Evolutionary conservation across 352 stramenopile genomes (phyloP), one percentile per base, ranked within the genome.

Genomic region (Pythium grandisporangium): DNA sequence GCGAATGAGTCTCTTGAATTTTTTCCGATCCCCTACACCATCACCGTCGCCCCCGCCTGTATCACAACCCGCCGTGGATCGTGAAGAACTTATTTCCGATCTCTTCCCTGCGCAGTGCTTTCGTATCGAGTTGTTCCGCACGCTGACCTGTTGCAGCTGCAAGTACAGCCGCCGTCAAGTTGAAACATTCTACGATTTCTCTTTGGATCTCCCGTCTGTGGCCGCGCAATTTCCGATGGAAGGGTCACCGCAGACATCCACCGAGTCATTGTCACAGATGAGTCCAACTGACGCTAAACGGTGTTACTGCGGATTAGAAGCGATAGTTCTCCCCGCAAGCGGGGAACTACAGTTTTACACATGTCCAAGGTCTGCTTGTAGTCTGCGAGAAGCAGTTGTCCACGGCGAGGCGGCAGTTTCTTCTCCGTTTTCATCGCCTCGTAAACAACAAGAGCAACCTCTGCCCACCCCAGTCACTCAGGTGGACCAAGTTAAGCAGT

Each of bases 111-210:
- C 79, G 4, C 71, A 90, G 22, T 87, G 63, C 42, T 92, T 94
- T 53, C 76, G 76, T 21, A 69, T 74, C 2, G 72, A 90, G 27
- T 58, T 94, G 14, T 74, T 73, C 20, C 73, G 73, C 22, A 89
- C 76, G 0, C 65, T 94, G 23, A 87, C 78, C 4, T 94, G 81
- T 53, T 60, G 51, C 14, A 79, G 61, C 21, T 94, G 81, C 54
- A 59, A 61, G 11, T 92, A 91, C 63, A 88, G 61, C 21, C 72
- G 81, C 20, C 81, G 80, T 39, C 63, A 88, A 42, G 53, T 76
- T 6, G 81, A 94, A 48, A 75, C 66, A 26, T 94, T 92, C 46
- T 88, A 88, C 41, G 78, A 94, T 39, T 88, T 94, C 45, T 92
- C 81, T 3, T 51, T 94, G 13, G 81, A 94, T 57, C 42, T 94